Evolutionary conservation across 352 stramenopile genomes (phyloP).

Genomic region (Globisporangium paddicum): DNA sequence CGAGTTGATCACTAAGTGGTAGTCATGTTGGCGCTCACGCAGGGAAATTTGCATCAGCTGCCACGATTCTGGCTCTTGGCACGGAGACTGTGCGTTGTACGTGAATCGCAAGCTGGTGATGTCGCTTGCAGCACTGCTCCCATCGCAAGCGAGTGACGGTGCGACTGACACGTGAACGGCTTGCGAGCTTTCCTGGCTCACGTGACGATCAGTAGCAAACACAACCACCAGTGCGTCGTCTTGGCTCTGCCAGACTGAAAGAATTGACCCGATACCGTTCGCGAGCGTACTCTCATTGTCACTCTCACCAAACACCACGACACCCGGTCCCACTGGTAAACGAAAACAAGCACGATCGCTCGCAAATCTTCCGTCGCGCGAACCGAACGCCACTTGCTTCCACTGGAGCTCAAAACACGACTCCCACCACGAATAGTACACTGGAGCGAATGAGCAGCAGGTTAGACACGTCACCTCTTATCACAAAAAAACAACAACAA

Average conservation of each 20-base stretch:
- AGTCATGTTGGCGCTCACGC: slow-evolving; percentile 4
- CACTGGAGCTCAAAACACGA: slow-evolving; percentile 42
- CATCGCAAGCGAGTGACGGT: slow-evolving; percentile 26
- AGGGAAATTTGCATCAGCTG: slow-evolving; percentile 33
- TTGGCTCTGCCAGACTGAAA: slow-evolving; percentile 59
- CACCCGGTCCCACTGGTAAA: neutral
- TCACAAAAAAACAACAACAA: too few relatives aligned
- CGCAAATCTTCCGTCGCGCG: neutral
- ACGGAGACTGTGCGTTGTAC: slow-evolving; percentile 23
- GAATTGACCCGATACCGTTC: slow-evolving; percentile 15
- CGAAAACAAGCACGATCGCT: neutral
- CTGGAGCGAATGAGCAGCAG: slow-evolving; percentile 19
- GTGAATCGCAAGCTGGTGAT: slow-evolving; percentile 34
- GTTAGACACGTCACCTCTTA: too few relatives aligned
- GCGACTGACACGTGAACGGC: slow-evolving; percentile 37
- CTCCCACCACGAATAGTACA: slow-evolving; percentile 44
- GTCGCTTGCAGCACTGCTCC: neutral
- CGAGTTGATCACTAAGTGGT: slow-evolving; percentile 48
- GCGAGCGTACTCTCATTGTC: neutral
- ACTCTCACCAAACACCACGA: neutral
- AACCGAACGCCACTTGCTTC: slow-evolving; percentile 25
- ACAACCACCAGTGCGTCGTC: slow-evolving; percentile 44
- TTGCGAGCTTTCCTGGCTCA: slow-evolving; percentile 19
- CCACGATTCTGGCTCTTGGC: slow-evolving; percentile 37
- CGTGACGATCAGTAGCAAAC: slow-evolving; percentile 22